A percentile compares a stretch with the other conserved stretches of the same genome.
phyloP scores from a whole-genome alignment of 305 asterid genomes.

The Fraxinus baroniana region DNA sequence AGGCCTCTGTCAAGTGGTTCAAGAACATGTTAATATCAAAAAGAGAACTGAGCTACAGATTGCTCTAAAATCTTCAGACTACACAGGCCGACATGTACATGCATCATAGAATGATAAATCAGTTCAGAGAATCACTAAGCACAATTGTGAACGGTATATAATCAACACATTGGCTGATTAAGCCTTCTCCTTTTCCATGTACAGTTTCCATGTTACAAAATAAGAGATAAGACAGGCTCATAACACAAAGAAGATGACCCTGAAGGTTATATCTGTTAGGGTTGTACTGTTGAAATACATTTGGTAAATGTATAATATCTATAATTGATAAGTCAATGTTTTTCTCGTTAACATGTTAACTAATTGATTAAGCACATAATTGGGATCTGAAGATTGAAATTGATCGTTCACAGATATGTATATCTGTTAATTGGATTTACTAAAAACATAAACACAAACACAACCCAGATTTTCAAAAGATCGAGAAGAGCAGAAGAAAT shows the following conservation, averaged over 20 bases:
- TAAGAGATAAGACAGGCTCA: neutral
- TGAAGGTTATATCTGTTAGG: neutral
- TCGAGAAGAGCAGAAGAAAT: neutral
- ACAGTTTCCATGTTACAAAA: neutral
- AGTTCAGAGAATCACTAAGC: neutral
- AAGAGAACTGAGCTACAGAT: slow-evolving; percentile 13
- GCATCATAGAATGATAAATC: neutral
- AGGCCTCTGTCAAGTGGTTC: slow-evolving; percentile 79
- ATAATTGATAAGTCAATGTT: neutral
- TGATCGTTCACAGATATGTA: neutral
- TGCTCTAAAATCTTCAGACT: neutral
- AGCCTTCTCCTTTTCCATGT: neutral
- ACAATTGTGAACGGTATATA: neutral
- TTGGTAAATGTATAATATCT: neutral
- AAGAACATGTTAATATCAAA: slow-evolving; percentile 43
- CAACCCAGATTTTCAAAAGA: neutral
- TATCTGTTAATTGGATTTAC: neutral
- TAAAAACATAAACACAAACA: neutral
- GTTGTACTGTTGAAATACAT: neutral
- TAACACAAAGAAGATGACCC: neutral
- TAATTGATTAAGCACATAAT: neutral
- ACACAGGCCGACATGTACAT: neutral
- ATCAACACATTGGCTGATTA: neutral
- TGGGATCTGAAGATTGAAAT: neutral
- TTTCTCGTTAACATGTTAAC: neutral